Percentiles rank a stretch among this genome's conserved stretches.
These are phyloP conservation scores for Scalesia atractyloides DNA, from an alignment of 129 eudicot species.

Conservation along the genomic window DNA sequence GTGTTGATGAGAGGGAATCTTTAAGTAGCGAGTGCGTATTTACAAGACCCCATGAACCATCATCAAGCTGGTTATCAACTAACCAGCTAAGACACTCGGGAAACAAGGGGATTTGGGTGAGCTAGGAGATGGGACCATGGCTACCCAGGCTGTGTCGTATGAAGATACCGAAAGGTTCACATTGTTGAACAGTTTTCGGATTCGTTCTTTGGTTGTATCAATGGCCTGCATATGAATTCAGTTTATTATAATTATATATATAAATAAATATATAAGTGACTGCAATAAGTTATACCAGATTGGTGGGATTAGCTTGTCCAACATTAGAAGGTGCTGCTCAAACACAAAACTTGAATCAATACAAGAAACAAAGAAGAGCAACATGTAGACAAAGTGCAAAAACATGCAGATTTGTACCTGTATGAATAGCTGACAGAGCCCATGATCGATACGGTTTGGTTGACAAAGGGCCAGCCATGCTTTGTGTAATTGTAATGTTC, in stretches of 20 bases:
- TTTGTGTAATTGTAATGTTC: slow-evolving; percentile 4
- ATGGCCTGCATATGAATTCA: slow-evolving; percentile 35
- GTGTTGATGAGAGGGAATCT: slow-evolving; percentile 73
- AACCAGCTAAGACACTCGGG: slow-evolving; percentile 68
- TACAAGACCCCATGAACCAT: slow-evolving; percentile 91
- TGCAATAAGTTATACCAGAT: slow-evolving; percentile 18
- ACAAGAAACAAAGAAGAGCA: neutral
- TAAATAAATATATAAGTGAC: neutral
- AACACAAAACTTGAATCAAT: slow-evolving; percentile 13
- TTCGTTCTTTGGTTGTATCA: slow-evolving; percentile 67
- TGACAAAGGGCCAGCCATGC: slow-evolving; percentile 18
- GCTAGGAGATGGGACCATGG: slow-evolving; percentile 83
- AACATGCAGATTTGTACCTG: slow-evolving; percentile 22
- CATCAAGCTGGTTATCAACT: slow-evolving; percentile 63
- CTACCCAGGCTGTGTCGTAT: slow-evolving; percentile 98
- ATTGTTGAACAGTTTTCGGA: slow-evolving; percentile 49
- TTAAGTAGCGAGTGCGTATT: slow-evolving; percentile 43
- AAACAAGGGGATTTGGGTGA: slow-evolving; percentile 64
- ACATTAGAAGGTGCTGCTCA: slow-evolving; percentile 22
- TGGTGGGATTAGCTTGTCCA: slow-evolving; percentile 23
- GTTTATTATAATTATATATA: neutral
- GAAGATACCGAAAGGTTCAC: slow-evolving; percentile 73
- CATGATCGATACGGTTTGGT: slow-evolving; percentile 13
- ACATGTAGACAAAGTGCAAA: neutral
- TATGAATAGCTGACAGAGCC: slow-evolving; percentile 7